Base-by-base conservation (phyloP, 2,329 filamentous ascomycete genomes). In the Fusarium phyllophilum region DNA sequence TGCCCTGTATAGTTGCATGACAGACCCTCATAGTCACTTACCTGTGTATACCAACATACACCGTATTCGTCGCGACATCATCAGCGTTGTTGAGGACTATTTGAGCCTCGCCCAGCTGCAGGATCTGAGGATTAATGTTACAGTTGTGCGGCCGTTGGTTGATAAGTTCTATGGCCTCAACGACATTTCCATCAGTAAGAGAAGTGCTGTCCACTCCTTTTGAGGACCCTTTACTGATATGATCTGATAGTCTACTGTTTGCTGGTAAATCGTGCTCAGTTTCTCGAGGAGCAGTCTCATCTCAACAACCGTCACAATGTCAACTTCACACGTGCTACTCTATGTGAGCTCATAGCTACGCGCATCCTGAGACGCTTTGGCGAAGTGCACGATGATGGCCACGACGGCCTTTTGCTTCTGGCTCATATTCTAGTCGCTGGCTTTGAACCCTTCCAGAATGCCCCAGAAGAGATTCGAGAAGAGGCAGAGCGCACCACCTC, bases 361-460 rank as follows among this genome's bases (percentile, higher is more conserved):
- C 91, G 94, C 68, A 92, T 97, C 51, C 84, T 96, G 61, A 88
- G 94, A 41, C 91, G 93, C 59, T 95, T 94, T 77, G 92, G 93
- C 75, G 94, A 96, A 82, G 91, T 95, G 75, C 90, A 93, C 66
- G 89, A 90, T 20, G 89, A 90, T 20, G 93, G 92, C 10, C 86
- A 90, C 1, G 86, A 91, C 33, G 93, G 93, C 3, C 86, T 96
- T 18, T 85, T 96, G 9, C 85, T 94, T 29, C 86, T 96, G 11
- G 90, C 94, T 11, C 93, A 95, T 75, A 92, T 96, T 38, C 88
- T 96, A 26, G 92, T 97, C 20, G 93, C 93, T 22, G 93, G 93
- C 20, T 96, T 97, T 77, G 92, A 95, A 77, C 94, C 94, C 3
- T 96, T 96, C 77, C 94, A 96, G 82, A 94, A 94, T 74, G 93